Evolutionary conservation across 306 rosid genomes (phyloP).

Genomic region (Herpetospermum pedunculosum): DNA sequence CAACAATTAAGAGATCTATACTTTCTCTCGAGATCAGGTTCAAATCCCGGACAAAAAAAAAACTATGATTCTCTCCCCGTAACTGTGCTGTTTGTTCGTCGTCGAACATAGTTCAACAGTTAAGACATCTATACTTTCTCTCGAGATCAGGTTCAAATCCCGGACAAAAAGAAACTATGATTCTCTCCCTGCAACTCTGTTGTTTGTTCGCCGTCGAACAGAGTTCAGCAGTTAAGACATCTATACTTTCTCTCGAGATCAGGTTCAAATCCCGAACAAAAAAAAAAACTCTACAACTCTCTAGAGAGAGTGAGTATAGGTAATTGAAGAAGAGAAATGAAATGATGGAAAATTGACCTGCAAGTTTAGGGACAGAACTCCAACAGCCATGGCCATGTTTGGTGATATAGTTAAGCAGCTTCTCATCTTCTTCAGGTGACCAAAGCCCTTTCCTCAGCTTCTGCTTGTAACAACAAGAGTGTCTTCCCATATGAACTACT

Average conservation of each 20-base stretch:
- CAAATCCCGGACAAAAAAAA: no score
- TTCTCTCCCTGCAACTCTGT: no score
- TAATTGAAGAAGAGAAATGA: background rate
- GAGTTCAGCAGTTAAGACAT: no score
- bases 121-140: background rate
- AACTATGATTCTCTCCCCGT: no score
- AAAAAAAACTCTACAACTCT: background rate
- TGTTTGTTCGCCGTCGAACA: no score
- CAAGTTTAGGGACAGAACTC: conserved; percentile 93
- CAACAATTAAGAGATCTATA: no score
- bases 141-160: background rate
- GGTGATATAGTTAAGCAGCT: conserved; percentile 76
- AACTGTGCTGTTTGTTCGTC: no score
- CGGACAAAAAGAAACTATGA: no score
- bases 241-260: no score
- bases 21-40: no score
- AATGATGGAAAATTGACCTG: conserved; percentile 30
- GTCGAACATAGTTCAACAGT: background rate
- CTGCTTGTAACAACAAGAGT: conserved; percentile 94
- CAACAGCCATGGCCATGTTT: conserved; percentile 97
- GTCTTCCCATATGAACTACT: conserved; percentile 58
- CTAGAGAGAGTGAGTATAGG: background rate
- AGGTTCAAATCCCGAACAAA: no score
- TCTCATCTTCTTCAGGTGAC: conserved; percentile 99
- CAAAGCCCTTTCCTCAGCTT: conserved; percentile 95